Percentiles rank a stretch among this genome's conserved stretches.
phyloP scores from a whole-genome alignment of 192 early-diverging fungal species.

The Jimgerdemannia flammicorona region DNA sequence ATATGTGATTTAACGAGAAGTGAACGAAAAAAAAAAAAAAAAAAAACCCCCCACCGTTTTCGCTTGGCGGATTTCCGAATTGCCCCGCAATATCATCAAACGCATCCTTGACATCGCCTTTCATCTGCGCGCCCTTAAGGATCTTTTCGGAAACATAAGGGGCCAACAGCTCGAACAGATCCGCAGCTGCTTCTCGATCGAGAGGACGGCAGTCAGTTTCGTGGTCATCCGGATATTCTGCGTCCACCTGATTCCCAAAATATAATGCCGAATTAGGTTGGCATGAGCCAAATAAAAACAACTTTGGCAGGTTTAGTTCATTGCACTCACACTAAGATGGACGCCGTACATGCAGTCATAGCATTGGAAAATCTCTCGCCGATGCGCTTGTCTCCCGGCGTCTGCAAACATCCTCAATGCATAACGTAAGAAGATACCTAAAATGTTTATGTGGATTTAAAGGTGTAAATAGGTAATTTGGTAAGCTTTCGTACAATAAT shows the following conservation, averaged over 20 bases:
- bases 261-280: no score
- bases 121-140: slow-evolving; percentile 30
- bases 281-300: not conserved
- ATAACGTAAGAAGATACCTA: slow-evolving; percentile 47
- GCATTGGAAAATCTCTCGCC: slow-evolving; percentile 56
- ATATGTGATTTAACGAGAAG: no score
- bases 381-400: slow-evolving; percentile 32
- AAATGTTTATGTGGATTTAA: not conserved
- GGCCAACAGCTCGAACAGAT: slow-evolving; percentile 48
- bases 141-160: slow-evolving; percentile 35
- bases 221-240: slow-evolving; percentile 50
- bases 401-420: slow-evolving; percentile 32
- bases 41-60: slow-evolving; percentile 39
- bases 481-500: no score
- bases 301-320: not conserved
- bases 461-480: slow-evolving; percentile 1
- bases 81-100: slow-evolving; percentile 53
- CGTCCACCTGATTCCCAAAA: slow-evolving; percentile 31
- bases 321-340: slow-evolving; percentile 44
- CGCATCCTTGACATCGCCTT: slow-evolving; percentile 56
- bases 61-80: slow-evolving; percentile 44
- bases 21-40: no score
- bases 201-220: slow-evolving; percentile 39
- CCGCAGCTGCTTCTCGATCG: slow-evolving; percentile 46
- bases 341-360: slow-evolving; percentile 64